Percentiles rank a stretch among this genome's conserved stretches.
Conservation (phyloP, 192 early-diverging fungal genomes). For the Fimicolochytrium jonesii region DNA sequence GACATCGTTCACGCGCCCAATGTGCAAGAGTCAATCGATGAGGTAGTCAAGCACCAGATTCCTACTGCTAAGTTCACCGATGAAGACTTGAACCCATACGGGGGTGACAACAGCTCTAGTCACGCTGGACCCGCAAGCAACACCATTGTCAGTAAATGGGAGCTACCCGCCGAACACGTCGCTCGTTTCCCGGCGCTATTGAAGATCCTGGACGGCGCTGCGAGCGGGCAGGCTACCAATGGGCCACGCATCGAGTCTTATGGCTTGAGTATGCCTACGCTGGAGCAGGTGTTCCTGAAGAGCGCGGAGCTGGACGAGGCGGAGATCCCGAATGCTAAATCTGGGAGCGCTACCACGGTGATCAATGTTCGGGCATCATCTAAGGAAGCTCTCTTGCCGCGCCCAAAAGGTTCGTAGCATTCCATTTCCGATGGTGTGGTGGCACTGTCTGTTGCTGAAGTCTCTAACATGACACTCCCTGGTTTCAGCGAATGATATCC, state of each 20-base stretch:
- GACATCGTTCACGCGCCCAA: conserved; percentile 4
- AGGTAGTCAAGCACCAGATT: conserved; percentile 28
- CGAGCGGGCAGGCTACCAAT: neutral
- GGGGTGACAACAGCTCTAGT: no score
- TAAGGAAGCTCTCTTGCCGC: no score
- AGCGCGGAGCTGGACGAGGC: conserved; percentile 26
- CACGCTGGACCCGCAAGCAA: neutral
- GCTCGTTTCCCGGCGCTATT: conserved; percentile 45
- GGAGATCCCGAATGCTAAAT: conserved; percentile 21
- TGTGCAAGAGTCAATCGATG: neutral
- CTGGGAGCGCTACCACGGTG: no score
- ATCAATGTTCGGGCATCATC: no score
- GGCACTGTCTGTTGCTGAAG: no score
- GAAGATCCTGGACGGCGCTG: conserved; percentile 40
- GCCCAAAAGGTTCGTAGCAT: no score
- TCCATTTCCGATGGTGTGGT: no score
- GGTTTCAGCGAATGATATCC: neutral
- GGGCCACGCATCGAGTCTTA: conserved; percentile 38
- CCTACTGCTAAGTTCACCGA: conserved; percentile 45
- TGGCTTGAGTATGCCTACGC: conserved; percentile 54
- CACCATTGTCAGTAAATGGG: conserved; percentile 34
- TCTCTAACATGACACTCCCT: no score
- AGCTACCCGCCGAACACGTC: conserved; percentile 40
- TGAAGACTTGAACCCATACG: no score
- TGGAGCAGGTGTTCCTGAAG: conserved; percentile 62